These are phyloP conservation scores for Licmophora abbreviata DNA, from an alignment of 108 stramenopile species.

Conservation along the genomic window DNA sequence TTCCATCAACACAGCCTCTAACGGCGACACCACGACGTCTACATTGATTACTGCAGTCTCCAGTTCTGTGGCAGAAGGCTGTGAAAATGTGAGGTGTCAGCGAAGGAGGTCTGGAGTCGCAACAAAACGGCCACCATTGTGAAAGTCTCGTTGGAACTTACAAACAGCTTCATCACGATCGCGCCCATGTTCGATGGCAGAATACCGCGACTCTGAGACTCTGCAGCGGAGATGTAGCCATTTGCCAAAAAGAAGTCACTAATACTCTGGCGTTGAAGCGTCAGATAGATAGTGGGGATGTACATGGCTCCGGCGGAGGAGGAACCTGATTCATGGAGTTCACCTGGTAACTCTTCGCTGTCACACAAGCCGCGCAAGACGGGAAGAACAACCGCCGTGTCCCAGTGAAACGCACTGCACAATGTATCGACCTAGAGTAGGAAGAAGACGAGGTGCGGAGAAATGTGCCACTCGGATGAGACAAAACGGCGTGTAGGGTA, in stretches of 20 bases:
- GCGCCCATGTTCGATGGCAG: neutral
- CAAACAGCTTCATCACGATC: constrained; percentile 5
- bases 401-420: constrained; percentile 15
- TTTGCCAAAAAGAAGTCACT: constrained; percentile 12
- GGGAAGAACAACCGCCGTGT: constrained; percentile 8
- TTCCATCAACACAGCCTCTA: constrained; percentile 5
- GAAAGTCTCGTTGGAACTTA: no score
- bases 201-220: neutral
- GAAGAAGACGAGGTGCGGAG: no score
- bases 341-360: constrained; percentile 7
- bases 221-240: constrained; percentile 16
- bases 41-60: constrained; percentile 4
- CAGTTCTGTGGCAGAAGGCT: neutral
- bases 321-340: constrained; percentile 8
- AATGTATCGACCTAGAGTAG: constrained; percentile 4
- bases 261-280: constrained; percentile 9
- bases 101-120: neutral
- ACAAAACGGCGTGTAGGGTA: no score
- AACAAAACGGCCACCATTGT: constrained; percentile 1
- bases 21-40: neutral
- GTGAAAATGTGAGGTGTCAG: no score
- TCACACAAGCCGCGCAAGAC: constrained; percentile 9
- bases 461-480: no score
- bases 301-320: constrained; percentile 7
- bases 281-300: constrained; percentile 12